These are phyloP conservation scores for Combretum micranthum DNA, from an alignment of 345 rosid genomes.

Conservation along the genomic window DNA sequence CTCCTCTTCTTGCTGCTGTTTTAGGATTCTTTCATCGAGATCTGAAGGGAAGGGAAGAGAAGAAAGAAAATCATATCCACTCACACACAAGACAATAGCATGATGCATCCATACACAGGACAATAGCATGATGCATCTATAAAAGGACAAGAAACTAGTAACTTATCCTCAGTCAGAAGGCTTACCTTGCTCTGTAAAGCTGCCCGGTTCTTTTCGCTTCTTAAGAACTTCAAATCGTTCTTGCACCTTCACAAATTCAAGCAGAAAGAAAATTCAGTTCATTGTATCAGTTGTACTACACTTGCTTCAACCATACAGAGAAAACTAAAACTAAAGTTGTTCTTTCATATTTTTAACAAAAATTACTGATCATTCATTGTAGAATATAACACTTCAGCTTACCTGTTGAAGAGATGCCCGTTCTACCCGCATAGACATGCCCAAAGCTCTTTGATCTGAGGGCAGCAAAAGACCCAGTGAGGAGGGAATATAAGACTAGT, in stretches of 20 bases:
- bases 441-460: conserved; percentile 95
- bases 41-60: conserved; percentile 25
- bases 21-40: conserved; percentile 80
- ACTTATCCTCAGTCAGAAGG: conserved; percentile 9
- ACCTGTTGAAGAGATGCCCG: conserved; percentile 90
- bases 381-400: background rate
- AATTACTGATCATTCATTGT: too few relatives aligned
- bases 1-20: conserved; percentile 91
- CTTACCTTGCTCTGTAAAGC: conserved; percentile 87
- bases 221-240: conserved; percentile 77
- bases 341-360: too few relatives aligned
- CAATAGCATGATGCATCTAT: background rate
- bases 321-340: too few relatives aligned
- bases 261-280: conserved; percentile 2
- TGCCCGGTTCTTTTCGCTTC: conserved; percentile 81
- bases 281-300: background rate
- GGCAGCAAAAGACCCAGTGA: conserved; percentile 9
- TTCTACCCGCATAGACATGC: conserved; percentile 98
- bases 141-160: background rate
- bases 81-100: conserved; percentile 2
- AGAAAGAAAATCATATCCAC: background rate
- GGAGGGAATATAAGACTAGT: conserved; percentile 4
- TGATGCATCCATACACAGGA: background rate
- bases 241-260: conserved; percentile 51
- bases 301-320: too few relatives aligned